These are phyloP conservation scores for Rhizopogon vesiculosus DNA, from an alignment of 768 basidiomycete species.

Conservation along the genomic window DNA sequence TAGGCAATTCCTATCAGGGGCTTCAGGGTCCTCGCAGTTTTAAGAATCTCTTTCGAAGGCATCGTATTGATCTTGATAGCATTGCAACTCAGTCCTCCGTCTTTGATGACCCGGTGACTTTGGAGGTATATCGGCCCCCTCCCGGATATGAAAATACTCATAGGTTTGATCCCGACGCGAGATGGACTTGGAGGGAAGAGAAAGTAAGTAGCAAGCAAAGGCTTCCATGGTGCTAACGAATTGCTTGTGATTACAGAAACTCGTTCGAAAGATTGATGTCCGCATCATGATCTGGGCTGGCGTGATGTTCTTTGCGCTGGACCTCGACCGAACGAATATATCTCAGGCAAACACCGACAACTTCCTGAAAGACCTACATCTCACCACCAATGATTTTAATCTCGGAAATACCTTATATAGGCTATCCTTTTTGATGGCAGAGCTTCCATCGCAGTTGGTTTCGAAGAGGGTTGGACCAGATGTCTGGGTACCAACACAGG, in stretches of 20 bases:
- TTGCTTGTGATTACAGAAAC: conserved; percentile 23
- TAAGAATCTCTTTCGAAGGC: conserved; percentile 23
- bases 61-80: conserved; percentile 37
- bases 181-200: conserved; percentile 74
- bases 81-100: conserved; percentile 61
- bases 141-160: conserved; percentile 54
- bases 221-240: background rate
- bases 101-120: conserved; percentile 50
- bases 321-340: conserved; percentile 57
- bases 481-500: conserved; percentile 60
- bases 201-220: conserved; percentile 28
- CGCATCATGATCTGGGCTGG: conserved; percentile 58
- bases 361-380: conserved; percentile 53
- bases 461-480: conserved; percentile 68
- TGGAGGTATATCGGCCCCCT: conserved; percentile 49
- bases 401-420: conserved; percentile 58
- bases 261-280: conserved; percentile 58
- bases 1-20: conserved; percentile 27
- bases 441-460: conserved; percentile 63
- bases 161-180: conserved; percentile 58
- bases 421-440: conserved; percentile 43
- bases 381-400: conserved; percentile 64
- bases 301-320: conserved; percentile 60
- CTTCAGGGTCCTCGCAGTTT: conserved; percentile 16
- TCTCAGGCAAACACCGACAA: conserved; percentile 68